Base-by-base conservation (phyloP, 441 rosid genomes). In the Daphne laureola region DNA sequence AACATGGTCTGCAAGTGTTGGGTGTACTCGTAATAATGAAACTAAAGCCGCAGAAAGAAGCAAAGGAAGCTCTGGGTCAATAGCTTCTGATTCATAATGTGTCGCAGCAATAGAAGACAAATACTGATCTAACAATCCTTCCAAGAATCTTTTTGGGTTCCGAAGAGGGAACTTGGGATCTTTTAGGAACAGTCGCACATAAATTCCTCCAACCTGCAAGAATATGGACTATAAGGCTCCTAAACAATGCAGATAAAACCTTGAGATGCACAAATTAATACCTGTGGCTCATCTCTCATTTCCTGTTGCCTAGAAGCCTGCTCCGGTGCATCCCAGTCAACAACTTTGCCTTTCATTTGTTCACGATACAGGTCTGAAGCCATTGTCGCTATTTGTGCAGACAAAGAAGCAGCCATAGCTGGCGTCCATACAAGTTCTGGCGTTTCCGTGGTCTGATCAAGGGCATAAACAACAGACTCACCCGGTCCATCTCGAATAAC, bases 381-480 rank as follows among this genome's bases (percentile, higher is more conserved):
- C 96, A 94, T 86, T 49, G 99, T 87, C 12, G 92, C 83, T 67
- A 94, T 78, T 67, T 94, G 96, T 43, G 97, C 99, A 57, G 99
- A 84, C 70, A 90, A 77, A 57, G 99, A 94, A 71, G 99, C 86
- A 17, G 98, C 99, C 99, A 94, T 94, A 49, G 97, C 99, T 48
- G 99, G 94, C 56, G 96, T 94, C 99, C 99, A 94, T 53, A 90
- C 99, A 67, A 94, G 98, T 76, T 94, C 99, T 56, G 99, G 99
- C 25, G 99, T 94, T 75, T 90, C 99, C 17, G 98, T 82, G 16
- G 96, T 90, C 69, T 80, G 94, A 55, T 94, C 99, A 63, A 94
- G 83, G 8, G 90, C 85, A 66, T 89, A 83, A 43, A 94, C 92
- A 63, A 87, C 98, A 69, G 98, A 87, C 77, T 94, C 99, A 43